Conservation (phyloP, 2,329 filamentous ascomycete genomes). For the Beauveria sp. region DNA sequence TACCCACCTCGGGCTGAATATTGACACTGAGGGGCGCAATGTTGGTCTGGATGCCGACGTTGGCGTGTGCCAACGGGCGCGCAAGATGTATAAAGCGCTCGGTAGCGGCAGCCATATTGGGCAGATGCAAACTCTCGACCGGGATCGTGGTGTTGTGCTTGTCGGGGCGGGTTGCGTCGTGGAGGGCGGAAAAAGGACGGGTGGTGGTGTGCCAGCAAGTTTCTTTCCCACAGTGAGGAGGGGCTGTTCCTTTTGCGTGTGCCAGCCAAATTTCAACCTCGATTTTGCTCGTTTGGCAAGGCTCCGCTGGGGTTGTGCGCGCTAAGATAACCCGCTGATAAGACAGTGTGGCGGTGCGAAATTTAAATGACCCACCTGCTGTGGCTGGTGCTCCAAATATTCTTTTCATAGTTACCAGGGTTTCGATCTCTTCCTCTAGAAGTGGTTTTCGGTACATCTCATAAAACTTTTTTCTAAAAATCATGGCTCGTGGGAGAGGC, state of each 20-base stretch:
- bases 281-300: conserved; percentile 36
- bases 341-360: conserved; percentile 23
- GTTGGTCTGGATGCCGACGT: conserved; percentile 70
- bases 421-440: conserved; percentile 24
- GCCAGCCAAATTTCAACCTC: conserved; percentile 26
- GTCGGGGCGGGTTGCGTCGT: conserved; percentile 16
- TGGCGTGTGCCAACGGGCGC: conserved; percentile 78
- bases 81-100: conserved; percentile 92
- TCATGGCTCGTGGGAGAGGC: conserved; percentile 29
- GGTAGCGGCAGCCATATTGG: conserved; percentile 70
- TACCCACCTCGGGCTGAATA: conserved; percentile 84
- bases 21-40: conserved; percentile 89
- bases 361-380: conserved; percentile 16
- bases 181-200: conserved; percentile 11
- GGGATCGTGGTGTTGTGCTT: neutral
- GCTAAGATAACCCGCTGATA: conserved; percentile 43
- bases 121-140: conserved; percentile 21
- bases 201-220: conserved; percentile 14
- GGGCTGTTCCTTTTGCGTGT: conserved; percentile 14
- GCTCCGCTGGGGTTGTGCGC: conserved; percentile 42
- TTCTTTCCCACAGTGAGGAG: conserved; percentile 12
- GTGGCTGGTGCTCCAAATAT: conserved; percentile 25
- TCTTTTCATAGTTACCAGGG: neutral
- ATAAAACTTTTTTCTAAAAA: conserved; percentile 17
- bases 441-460: neutral